Conservation (phyloP, 805 yeast genomes). For the Starmerella powellii region DNA sequence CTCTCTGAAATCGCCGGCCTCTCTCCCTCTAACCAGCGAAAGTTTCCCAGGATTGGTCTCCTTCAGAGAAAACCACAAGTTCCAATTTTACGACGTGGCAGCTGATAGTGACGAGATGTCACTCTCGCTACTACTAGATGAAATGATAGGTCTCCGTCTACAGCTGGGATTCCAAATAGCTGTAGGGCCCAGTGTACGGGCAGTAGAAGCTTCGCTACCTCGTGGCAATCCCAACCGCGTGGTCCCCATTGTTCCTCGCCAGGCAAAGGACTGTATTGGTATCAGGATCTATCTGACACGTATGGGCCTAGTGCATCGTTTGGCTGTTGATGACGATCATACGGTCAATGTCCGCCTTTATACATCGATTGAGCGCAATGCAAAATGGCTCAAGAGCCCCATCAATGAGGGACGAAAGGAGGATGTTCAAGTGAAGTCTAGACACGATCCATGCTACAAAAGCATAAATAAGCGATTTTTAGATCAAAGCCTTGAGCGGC, state of each 20-base stretch:
- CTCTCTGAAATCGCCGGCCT: constrained; percentile 85
- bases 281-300: constrained; percentile 61
- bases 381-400: constrained; percentile 7
- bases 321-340: constrained; percentile 60
- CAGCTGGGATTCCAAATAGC: constrained; percentile 86
- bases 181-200: constrained; percentile 53
- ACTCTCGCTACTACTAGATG: constrained; percentile 51
- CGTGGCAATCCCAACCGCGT: constrained; percentile 45
- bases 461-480: constrained; percentile 46
- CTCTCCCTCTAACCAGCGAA: constrained; percentile 70
- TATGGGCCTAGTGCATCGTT: constrained; percentile 75
- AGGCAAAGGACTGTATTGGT: constrained; percentile 36
- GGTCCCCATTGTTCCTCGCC: constrained; percentile 43
- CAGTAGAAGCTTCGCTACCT: constrained; percentile 50
- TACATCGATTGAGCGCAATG: constrained; percentile 21
- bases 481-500: constrained; percentile 29
- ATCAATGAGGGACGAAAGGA: constrained; percentile 3
- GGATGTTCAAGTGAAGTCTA: constrained; percentile 43
- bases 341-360: constrained; percentile 71
- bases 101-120: constrained; percentile 17
- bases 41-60: constrained; percentile 62
- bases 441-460: constrained; percentile 59
- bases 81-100: constrained; percentile 58
- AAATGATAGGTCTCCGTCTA: constrained; percentile 74
- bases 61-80: constrained; percentile 59